Base-by-base conservation (phyloP, 176 grass and related monocot species). In the Aegilops longissima region DNA sequence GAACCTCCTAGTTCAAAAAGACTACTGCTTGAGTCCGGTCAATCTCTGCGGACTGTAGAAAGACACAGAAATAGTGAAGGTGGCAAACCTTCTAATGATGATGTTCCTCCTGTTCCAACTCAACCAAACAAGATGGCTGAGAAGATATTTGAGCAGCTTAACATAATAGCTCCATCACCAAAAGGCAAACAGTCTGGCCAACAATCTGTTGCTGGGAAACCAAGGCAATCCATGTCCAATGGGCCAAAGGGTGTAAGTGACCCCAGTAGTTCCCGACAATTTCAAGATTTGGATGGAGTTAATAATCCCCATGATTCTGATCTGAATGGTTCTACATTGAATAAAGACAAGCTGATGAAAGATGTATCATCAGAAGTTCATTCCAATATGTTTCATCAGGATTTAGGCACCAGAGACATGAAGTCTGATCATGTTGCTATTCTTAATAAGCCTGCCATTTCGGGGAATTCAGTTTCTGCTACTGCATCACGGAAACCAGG, bases 101-200 rank as follows among this genome's bases (percentile, higher is more conserved):
- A 24, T 80, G 40, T 87, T 86, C 72, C 65, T 80, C 34, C 79
- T 25, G 44, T 81, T 47, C 85, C 90, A 77, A 33, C 76, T 80
- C 84, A 89, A 81, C 92, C 93, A 91, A 94, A 70, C 62, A 87
- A 94, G 76, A 98, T 92, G 51, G 97, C 91, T 39, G 84, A 89
- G 77, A 92, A 96, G 88, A 96, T 98, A 90, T 81, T 94, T 54
- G 82, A 94, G 14, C 78, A 90, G 84, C 90, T 98, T 87, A 90
- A 94, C 81, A 93, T 88, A 90, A 83, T 98, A 90, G 90, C 79
- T 9, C 86, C 84, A 5, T 93, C 94, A 18, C 92, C 92, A 63
- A 96, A 90, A 63, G 73, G 85, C 17, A 89, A 90, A 58, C 80
- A 84, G 61, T 68, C 58, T 73, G 78, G 80, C 79, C 47, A 49